These are phyloP conservation scores for Fusarium nygamai DNA, from an alignment of 2,329 filamentous ascomycete genomes.

Conservation along the genomic window DNA sequence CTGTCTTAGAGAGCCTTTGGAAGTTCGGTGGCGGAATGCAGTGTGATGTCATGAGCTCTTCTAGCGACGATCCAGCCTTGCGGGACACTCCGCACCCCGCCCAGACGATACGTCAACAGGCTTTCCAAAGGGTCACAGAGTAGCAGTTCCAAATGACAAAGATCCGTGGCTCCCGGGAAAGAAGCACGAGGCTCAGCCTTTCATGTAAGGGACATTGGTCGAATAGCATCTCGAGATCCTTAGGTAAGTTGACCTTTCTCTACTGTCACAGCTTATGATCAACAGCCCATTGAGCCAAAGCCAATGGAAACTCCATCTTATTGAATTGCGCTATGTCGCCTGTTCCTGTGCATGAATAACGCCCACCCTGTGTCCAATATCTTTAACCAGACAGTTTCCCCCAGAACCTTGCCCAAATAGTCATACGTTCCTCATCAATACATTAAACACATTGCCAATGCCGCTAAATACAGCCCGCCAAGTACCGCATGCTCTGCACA, in stretches of 20 bases:
- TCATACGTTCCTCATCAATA: slow-evolving; percentile 16
- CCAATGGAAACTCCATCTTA: not conserved
- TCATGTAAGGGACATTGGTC: not conserved
- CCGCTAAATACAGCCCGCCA: slow-evolving; percentile 27
- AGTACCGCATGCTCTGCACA: slow-evolving; percentile 5
- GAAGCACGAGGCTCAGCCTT: not conserved
- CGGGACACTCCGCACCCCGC: slow-evolving; percentile 34
- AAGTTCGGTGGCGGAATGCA: slow-evolving; percentile 44
- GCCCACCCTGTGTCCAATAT: slow-evolving; percentile 14
- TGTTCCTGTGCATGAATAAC: slow-evolving; percentile 7
- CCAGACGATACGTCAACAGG: slow-evolving; percentile 29
- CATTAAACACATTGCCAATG: slow-evolving; percentile 25
- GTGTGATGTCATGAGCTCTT: slow-evolving; percentile 49
- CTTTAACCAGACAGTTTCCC: slow-evolving; percentile 2
- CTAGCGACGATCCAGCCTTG: slow-evolving; percentile 27
- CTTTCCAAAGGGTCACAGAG: not conserved
- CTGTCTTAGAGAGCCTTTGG: slow-evolving; percentile 1
- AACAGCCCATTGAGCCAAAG: not conserved
- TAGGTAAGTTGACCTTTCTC: not conserved
- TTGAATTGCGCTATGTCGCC: not conserved
- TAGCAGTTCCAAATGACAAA: slow-evolving; percentile 2
- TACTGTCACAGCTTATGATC: not conserved
- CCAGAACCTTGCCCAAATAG: not conserved
- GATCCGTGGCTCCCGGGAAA: slow-evolving; percentile 27
- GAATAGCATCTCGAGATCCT: slow-evolving; percentile 1